phyloP scores from a whole-genome alignment of 768 basidiomycete species.

The Leccinum subgranulosum region DNA sequence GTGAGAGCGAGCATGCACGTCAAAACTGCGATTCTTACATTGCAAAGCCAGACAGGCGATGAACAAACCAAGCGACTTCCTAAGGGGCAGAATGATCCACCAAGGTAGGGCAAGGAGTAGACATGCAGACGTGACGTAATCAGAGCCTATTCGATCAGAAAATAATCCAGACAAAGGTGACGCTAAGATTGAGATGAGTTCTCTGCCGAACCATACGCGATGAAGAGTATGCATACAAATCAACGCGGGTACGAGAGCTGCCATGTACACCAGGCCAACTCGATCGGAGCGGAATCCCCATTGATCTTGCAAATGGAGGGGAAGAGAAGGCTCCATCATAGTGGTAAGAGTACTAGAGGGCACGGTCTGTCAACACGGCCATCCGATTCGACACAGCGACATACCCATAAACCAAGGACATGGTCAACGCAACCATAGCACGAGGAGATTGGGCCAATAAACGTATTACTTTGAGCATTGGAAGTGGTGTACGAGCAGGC shows the following conservation, averaged over 20 bases:
- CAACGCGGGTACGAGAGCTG: constrained; percentile 59
- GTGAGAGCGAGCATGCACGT: not conserved
- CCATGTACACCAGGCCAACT: constrained; percentile 69
- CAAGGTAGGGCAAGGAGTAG: constrained; percentile 59
- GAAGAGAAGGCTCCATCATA: constrained; percentile 54
- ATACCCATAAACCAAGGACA: constrained; percentile 56
- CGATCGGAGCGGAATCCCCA: constrained; percentile 47
- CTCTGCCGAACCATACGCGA: not conserved
- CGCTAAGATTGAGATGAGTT: constrained; percentile 35
- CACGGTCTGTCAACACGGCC: not conserved
- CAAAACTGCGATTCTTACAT: constrained; percentile 39
- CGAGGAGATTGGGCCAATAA: constrained; percentile 45
- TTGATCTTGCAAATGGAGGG: constrained; percentile 47
- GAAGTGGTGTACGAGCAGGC: constrained; percentile 27
- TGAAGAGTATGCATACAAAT: constrained; percentile 49
- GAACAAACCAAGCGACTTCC: constrained; percentile 44
- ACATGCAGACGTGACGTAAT: constrained; percentile 48
- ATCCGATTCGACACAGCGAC: constrained; percentile 4
- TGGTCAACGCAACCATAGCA: constrained; percentile 43
- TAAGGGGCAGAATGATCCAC: constrained; percentile 56
- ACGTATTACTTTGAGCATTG: constrained; percentile 41
- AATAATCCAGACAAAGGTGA: constrained; percentile 57
- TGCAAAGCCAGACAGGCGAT: constrained; percentile 43
- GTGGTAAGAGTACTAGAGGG: constrained; percentile 43
- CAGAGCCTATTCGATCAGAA: constrained; percentile 54